Evolutionary conservation across 2,329 filamentous ascomycete genomes (phyloP).

Genomic region (Coleophoma eucalyptorum): DNA sequence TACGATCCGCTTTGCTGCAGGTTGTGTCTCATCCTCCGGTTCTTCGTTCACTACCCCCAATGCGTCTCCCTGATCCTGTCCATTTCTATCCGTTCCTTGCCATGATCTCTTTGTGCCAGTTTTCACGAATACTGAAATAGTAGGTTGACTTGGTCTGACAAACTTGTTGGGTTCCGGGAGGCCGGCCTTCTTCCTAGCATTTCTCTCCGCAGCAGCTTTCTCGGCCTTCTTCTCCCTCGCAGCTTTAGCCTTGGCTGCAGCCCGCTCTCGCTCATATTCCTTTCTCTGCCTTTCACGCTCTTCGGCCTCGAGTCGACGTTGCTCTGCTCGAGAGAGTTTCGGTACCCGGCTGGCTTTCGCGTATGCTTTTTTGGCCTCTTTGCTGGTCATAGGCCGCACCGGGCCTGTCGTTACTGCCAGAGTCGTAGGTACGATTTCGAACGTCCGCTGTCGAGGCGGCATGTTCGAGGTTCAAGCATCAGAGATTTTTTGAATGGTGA

Average conservation of each 20-base stretch:
- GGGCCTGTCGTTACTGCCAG: conserved; percentile 15
- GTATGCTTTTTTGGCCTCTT: conserved; percentile 43
- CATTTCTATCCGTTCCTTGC: conserved; percentile 1
- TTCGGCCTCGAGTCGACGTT: conserved; percentile 34
- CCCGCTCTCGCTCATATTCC: conserved; percentile 51
- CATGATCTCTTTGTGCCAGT: conserved; percentile 16
- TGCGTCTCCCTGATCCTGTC: no score
- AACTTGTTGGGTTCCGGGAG: conserved; percentile 43
- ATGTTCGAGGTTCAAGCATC: conserved; percentile 17
- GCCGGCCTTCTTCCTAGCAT: conserved; percentile 47
- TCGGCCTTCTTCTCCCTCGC: conserved; percentile 52
- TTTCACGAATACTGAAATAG: conserved; percentile 49
- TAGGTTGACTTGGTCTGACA: conserved; percentile 53
- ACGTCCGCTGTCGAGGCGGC: conserved; percentile 37
- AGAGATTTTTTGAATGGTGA: neutral
- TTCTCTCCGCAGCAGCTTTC: conserved; percentile 44
- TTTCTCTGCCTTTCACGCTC: conserved; percentile 33
- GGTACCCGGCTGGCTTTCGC: conserved; percentile 35
- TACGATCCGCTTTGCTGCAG: neutral
- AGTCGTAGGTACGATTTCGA: conserved; percentile 37
- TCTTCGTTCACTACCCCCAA: neutral
- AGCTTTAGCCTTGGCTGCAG: conserved; percentile 45
- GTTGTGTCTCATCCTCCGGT: neutral
- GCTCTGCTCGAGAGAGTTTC: conserved; percentile 34
- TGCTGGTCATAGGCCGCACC: conserved; percentile 43